Evolutionary conservation across 1,139 yeast genomes (phyloP), one percentile per base, ranked within the genome.

Genomic region (Blastobotrys illinoisensis): DNA sequence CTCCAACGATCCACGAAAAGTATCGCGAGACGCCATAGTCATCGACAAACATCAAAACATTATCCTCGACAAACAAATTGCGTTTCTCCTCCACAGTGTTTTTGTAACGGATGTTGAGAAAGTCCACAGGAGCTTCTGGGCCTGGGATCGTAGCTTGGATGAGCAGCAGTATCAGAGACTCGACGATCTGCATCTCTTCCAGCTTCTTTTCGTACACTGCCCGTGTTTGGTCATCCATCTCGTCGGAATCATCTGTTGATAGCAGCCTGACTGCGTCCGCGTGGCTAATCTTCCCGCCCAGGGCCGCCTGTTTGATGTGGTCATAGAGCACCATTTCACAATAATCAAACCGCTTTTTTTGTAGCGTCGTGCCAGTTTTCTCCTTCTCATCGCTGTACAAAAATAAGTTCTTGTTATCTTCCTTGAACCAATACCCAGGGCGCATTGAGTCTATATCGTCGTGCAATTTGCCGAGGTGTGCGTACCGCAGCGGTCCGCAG

Each of bases 1-100:
- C 56, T 5, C 56, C 56, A 6, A 54, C 49, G 2, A 54, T 24
- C 56, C 56, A 54, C 9, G 56, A 54, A 11, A 54, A 32, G 18
- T 21, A 16, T 13, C 54, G 28, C 13, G 16, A 9, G 3, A 36
- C 9, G 7, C 43, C 44, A 46, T 48, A 46, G 2, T 45, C 49
- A 11, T 48, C 54, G 5, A 28, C 9, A 14, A 49, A 21, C 11
- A 19, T 21, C 16, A 52, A 48, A 14, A 21, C 36, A 19, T 52
- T 52, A 5, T 46, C 43, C 5, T 24, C 26, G 9, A 52, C 36
- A 32, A 45, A 23, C 23, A 51, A 2, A n/a, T 52, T 32, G 16
- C 54, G 21, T 11, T 11, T 24, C 11, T 23, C 21, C 11, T 13
- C 18, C 7, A 24, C 24, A 6, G 48, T 24, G 24, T 52, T 52